Evolutionary conservation across 2,329 filamentous ascomycete genomes (phyloP).

Genomic region (Penicillium brasilianum): DNA sequence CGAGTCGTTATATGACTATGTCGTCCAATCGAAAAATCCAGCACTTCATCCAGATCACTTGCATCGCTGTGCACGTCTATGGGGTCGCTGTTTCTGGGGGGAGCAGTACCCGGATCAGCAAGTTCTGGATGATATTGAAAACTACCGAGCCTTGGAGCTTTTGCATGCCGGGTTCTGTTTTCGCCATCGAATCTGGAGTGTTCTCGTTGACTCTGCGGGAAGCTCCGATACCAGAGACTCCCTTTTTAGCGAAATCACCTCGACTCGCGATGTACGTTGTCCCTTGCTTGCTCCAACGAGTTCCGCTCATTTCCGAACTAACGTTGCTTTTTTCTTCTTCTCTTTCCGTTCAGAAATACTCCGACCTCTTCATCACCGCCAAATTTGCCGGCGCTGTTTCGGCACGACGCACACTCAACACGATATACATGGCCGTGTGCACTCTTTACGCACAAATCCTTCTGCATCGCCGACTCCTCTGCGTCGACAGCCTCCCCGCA

Average conservation of each 20-base stretch:
- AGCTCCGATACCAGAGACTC: constrained; percentile 26
- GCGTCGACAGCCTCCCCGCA: constrained; percentile 23
- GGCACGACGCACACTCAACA: constrained; percentile 41
- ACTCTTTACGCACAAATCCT: constrained; percentile 43
- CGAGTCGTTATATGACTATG: constrained; percentile 41
- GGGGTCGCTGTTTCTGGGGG: constrained; percentile 45
- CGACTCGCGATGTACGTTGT: constrained; percentile 33
- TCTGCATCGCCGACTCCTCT: constrained; percentile 40
- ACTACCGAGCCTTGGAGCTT: constrained; percentile 43
- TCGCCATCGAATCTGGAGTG: constrained; percentile 38
- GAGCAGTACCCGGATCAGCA: constrained; percentile 44
- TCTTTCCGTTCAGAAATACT: constrained; percentile 36
- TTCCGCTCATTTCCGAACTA: not conserved
- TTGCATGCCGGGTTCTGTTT: constrained; percentile 37
- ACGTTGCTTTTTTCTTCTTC: not conserved
- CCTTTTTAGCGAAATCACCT: constrained; percentile 33
- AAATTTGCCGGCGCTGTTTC: constrained; percentile 38
- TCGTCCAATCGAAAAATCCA: constrained; percentile 38
- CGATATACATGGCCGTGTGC: constrained; percentile 42
- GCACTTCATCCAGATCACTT: constrained; percentile 42
- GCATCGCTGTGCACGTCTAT: constrained; percentile 41
- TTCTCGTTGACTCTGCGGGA: constrained; percentile 30
- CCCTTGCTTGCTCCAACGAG: not conserved
- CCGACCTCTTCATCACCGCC: constrained; percentile 44
- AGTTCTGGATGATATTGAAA: constrained; percentile 47